phyloP scores from a whole-genome alignment of 495 filamentous ascomycete genomes.

The Rhypophila decipiens region DNA sequence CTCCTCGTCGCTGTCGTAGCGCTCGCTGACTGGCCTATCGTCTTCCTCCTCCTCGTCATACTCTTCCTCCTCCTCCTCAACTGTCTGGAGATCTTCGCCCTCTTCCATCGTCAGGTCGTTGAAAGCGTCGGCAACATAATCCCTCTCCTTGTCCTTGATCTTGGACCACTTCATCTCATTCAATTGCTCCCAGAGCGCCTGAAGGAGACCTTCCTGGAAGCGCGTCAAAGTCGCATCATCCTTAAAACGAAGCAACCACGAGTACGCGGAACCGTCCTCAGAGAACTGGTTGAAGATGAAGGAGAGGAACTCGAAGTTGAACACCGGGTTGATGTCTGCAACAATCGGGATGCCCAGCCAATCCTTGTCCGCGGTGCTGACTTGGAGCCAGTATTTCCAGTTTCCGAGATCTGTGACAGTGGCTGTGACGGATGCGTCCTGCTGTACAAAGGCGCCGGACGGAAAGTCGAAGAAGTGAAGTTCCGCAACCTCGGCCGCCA shows the following conservation, averaged over 20 bases:
- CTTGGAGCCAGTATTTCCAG: conserved; percentile 96
- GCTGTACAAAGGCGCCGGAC: conserved; percentile 73
- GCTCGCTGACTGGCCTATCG: conserved; percentile 47
- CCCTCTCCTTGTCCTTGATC: conserved; percentile 81
- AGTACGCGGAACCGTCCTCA: conserved; percentile 83
- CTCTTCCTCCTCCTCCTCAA: conserved; percentile 59
- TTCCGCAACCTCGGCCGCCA: conserved; percentile 73
- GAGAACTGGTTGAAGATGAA: conserved; percentile 98
- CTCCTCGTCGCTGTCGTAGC: conserved; percentile 90
- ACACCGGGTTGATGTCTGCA: conserved; percentile 93
- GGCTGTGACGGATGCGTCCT: conserved; percentile 68
- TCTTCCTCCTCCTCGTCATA: conserved; percentile 60
- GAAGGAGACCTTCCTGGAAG: conserved; percentile 93
- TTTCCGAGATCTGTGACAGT: conserved; percentile 79
- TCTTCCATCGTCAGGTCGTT: conserved; percentile 93
- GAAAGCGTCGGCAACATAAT: conserved; percentile 94
- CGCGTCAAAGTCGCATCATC: conserved; percentile 70
- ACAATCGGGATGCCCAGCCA: conserved; percentile 86
- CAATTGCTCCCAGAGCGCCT: conserved; percentile 92
- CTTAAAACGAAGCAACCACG: conserved; percentile 91
- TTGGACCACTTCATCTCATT: conserved; percentile 94
- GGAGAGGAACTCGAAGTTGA: conserved; percentile 96
- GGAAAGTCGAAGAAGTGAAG: conserved; percentile 90
- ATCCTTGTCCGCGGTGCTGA: conserved; percentile 66
- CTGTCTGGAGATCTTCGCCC: conserved; percentile 51